phyloP scores from a whole-genome alignment of 305 asterid genomes.

The Vinca major region DNA sequence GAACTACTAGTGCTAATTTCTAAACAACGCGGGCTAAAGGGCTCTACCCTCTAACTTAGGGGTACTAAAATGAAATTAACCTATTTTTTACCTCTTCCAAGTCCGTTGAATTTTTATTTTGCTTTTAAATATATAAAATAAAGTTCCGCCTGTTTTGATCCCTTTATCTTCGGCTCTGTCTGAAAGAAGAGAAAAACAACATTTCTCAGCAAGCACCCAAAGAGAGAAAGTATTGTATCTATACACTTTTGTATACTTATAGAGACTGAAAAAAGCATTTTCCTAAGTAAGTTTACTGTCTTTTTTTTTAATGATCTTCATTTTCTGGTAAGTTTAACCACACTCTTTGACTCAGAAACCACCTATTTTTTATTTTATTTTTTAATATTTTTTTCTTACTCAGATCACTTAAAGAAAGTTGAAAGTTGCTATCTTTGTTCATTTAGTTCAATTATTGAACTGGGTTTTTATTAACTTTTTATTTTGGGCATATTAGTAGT shows the following conservation, averaged over 20 bases:
- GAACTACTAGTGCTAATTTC: too few species aligned
- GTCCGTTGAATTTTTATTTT: too few species aligned
- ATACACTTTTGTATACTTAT: constrained; percentile 17
- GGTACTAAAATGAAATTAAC: too few species aligned
- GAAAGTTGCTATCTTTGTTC: constrained; percentile 20
- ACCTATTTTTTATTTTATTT: constrained; percentile 20
- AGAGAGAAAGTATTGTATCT: neutral
- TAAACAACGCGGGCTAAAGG: too few species aligned
- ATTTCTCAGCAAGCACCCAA: constrained; percentile 16
- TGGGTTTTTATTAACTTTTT: neutral
- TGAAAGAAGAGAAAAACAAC: constrained; percentile 23
- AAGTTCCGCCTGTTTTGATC: constrained; percentile 19
- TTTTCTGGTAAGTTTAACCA: constrained; percentile 32
- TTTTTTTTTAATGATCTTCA: constrained; percentile 39
- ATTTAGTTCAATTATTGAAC: neutral
- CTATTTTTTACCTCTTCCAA: too few species aligned
- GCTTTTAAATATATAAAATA: neutral
- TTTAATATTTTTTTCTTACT: constrained; percentile 24
- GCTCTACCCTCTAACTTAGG: too few species aligned
- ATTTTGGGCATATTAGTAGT: constrained; percentile 11
- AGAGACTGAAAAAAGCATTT: constrained; percentile 20
- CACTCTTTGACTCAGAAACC: constrained; percentile 16
- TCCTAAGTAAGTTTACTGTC: constrained; percentile 25
- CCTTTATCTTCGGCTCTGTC: constrained; percentile 34
- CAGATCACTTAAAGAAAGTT: constrained; percentile 33